A percentile compares a stretch with the other conserved stretches of the same genome.
phyloP scores from a whole-genome alignment of 2,329 filamentous ascomycete genomes.

The Metarhizium brunneum region DNA sequence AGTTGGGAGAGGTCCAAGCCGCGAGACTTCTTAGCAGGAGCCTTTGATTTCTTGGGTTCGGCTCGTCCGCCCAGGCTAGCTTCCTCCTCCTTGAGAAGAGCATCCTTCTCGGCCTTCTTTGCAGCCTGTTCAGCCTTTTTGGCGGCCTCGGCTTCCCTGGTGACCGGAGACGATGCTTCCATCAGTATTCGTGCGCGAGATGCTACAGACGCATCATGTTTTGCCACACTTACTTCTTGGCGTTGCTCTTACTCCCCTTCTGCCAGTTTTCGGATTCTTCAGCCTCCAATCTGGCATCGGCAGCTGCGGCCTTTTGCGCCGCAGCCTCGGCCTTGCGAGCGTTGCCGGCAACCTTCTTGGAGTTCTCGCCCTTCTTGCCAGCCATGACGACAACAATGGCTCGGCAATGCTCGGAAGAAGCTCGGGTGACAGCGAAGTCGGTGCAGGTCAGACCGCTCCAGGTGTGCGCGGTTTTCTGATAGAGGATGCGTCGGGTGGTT shows the following conservation, averaged over 20 bases:
- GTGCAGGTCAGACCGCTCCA: neutral
- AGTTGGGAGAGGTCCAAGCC: slow-evolving; percentile 71
- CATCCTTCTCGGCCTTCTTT: slow-evolving; percentile 89
- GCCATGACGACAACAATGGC: slow-evolving; percentile 44
- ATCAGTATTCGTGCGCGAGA: neutral
- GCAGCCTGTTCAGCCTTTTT: slow-evolving; percentile 81
- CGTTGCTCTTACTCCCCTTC: slow-evolving; percentile 73
- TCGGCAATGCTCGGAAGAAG: slow-evolving; percentile 4
- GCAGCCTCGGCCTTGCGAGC: slow-evolving; percentile 87
- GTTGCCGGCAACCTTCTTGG: slow-evolving; percentile 83
- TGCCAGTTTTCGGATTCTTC: slow-evolving; percentile 71
- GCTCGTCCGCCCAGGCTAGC: slow-evolving; percentile 47
- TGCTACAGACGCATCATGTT: neutral
- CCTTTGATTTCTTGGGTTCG: slow-evolving; percentile 58
- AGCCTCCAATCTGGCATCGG: slow-evolving; percentile 54
- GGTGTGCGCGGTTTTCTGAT: neutral
- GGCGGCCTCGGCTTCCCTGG: slow-evolving; percentile 28
- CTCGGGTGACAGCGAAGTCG: neutral
- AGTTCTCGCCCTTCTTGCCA: slow-evolving; percentile 69
- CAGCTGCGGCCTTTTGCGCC: slow-evolving; percentile 65
- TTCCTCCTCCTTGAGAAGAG: slow-evolving; percentile 76
- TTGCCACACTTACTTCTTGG: slow-evolving; percentile 64
- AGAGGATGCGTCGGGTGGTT: neutral
- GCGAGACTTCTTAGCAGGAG: slow-evolving; percentile 58
- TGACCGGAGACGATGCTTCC: neutral